These are phyloP conservation scores for Pseudocercospora musae DNA, from an alignment of 2,329 filamentous ascomycete genomes.

Conservation along the genomic window DNA sequence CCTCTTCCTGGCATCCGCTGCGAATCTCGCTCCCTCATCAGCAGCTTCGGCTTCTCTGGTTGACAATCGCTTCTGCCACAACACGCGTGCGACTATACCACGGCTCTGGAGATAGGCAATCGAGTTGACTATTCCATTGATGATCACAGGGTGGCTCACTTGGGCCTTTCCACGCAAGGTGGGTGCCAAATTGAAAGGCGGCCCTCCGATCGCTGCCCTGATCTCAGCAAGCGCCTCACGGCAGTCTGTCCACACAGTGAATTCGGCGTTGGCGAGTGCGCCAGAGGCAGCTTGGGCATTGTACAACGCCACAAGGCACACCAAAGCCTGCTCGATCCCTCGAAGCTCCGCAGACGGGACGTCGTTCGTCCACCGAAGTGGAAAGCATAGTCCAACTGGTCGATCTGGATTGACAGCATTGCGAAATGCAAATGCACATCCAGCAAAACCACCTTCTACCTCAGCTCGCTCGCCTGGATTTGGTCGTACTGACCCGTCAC, in stretches of 20 bases:
- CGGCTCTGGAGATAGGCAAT: background rate
- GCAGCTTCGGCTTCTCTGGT: constrained; percentile 1
- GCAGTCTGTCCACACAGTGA: constrained; percentile 8
- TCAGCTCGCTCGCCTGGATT: background rate
- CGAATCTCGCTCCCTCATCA: constrained; percentile 3
- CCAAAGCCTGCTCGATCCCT: background rate
- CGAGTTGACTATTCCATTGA: background rate
- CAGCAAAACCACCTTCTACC: background rate
- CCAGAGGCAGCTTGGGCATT: background rate
- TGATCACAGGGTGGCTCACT: background rate
- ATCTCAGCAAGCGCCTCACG: constrained; percentile 3
- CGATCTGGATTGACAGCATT: background rate
- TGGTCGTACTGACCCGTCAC: background rate
- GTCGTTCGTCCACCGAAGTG: background rate
- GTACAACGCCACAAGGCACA: background rate
- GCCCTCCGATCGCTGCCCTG: background rate
- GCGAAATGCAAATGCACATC: background rate
- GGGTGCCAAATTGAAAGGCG: background rate
- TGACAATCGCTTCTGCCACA: constrained; percentile 2
- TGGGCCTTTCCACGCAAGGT: background rate
- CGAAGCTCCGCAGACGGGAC: background rate
- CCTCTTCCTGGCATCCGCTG: background rate
- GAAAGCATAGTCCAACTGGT: background rate
- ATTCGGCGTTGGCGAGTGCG: background rate
- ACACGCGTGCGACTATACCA: background rate